Evolutionary conservation across 192 early-diverging fungal genomes (phyloP).

Genomic region (Diversispora epigaea): DNA sequence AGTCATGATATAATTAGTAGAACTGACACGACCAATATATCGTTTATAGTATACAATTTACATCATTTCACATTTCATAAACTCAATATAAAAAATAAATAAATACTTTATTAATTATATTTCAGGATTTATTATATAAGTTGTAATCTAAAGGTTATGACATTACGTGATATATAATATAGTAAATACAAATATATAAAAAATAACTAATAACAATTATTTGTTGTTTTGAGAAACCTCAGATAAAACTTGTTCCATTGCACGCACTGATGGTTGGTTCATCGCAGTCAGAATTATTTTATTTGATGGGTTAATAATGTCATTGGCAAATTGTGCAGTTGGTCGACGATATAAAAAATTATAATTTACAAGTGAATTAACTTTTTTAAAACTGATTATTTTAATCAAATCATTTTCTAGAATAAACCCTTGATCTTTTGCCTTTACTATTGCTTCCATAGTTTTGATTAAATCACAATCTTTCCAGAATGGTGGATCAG

Average conservation of each 20-base stretch:
- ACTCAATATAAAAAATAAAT: no score
- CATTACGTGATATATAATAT: no score
- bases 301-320: background rate
- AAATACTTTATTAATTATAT: no score
- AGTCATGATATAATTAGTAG: no score
- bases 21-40: no score
- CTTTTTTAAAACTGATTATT: background rate
- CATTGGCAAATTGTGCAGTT: conserved; percentile 14
- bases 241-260: conserved; percentile 4
- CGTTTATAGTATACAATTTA: no score
- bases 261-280: conserved; percentile 13
- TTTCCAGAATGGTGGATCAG: background rate
- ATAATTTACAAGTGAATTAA: conserved; percentile 7
- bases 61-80: no score
- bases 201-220: no score
- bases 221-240: background rate
- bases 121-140: no score
- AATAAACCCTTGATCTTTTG: conserved; percentile 5
- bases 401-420: conserved; percentile 8
- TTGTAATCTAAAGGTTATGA: no score
- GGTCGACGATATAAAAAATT: conserved; percentile 5
- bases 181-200: no score
- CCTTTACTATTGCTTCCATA: conserved; percentile 14
- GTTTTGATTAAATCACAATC: conserved; percentile 4
- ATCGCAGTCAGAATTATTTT: conserved; percentile 9